Percentiles rank a stretch among this genome's conserved stretches.
phyloP scores from a whole-genome alignment of 805 yeast genomes.

The Metschnikowia colocasiae region DNA sequence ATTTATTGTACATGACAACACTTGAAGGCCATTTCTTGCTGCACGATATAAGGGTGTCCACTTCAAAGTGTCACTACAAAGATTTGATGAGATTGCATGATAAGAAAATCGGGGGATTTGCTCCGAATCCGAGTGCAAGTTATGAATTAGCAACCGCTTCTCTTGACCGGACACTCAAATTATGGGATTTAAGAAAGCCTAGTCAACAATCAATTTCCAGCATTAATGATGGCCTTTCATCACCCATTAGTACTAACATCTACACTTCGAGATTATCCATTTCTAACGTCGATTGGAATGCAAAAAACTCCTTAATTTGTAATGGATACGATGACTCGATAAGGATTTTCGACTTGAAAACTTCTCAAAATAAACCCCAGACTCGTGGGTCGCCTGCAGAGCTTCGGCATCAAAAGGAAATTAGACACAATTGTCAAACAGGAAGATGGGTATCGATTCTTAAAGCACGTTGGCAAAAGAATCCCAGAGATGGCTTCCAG shows the following conservation, averaged over 20 bases:
- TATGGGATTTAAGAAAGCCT: conserved; percentile 79
- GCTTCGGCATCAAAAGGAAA: conserved; percentile 11
- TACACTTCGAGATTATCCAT: conserved; percentile 76
- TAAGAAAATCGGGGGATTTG: conserved; percentile 89
- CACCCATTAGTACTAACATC: conserved; percentile 55
- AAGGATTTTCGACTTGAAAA: conserved; percentile 10
- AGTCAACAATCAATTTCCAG: conserved; percentile 18
- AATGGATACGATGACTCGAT: conserved; percentile 68
- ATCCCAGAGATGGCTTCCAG: conserved; percentile 66
- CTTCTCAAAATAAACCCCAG: neutral
- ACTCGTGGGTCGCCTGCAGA: neutral
- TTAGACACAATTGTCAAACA: conserved; percentile 91
- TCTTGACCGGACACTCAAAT: conserved; percentile 73
- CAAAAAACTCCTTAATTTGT: conserved; percentile 67
- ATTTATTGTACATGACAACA: conserved; percentile 69
- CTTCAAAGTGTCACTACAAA: conserved; percentile 22
- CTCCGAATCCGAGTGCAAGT: conserved; percentile 64
- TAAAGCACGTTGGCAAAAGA: conserved; percentile 80
- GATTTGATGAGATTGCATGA: conserved; percentile 65
- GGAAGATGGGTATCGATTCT: conserved; percentile 96
- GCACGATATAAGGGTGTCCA: conserved; percentile 60
- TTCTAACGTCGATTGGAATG: conserved; percentile 81
- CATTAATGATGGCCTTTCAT: conserved; percentile 13
- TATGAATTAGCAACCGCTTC: conserved; percentile 83
- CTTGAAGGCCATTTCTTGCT: conserved; percentile 73